phyloP scores from a whole-genome alignment of 2,329 filamentous ascomycete species.

The Arthrobotrys megalospora region DNA sequence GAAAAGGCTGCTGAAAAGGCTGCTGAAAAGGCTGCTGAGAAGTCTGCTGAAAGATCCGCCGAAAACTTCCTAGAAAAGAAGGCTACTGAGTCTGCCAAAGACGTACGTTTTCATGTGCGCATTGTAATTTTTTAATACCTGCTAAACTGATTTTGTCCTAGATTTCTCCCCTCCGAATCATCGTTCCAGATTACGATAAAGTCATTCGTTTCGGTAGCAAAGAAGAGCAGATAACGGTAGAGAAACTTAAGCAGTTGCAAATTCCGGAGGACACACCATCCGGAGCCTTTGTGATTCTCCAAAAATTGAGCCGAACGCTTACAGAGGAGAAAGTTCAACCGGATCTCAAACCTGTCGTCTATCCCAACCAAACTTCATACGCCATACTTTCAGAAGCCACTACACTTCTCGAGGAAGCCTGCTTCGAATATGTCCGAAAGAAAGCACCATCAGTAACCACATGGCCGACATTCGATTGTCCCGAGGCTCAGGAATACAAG shows the following conservation, averaged over 20 bases:
- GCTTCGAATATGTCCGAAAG: slow-evolving; percentile 31
- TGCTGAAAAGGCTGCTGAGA: neutral
- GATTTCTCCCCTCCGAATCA: neutral
- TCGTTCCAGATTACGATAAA: slow-evolving; percentile 12
- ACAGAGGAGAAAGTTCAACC: slow-evolving; percentile 10
- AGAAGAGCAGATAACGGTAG: slow-evolving; percentile 26
- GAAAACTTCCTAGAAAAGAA: slow-evolving; percentile 1
- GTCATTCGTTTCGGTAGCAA: neutral
- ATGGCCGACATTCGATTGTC: slow-evolving; percentile 49
- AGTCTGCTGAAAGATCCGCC: neutral
- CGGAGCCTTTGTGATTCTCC: slow-evolving; percentile 5
- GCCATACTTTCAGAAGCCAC: slow-evolving; percentile 53
- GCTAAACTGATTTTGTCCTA: neutral
- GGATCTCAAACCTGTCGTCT: slow-evolving; percentile 44
- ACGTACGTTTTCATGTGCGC: neutral
- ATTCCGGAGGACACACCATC: slow-evolving; percentile 5
- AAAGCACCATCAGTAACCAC: slow-evolving; percentile 28
- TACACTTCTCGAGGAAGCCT: slow-evolving; percentile 44
- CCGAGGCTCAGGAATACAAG: slow-evolving; percentile 56
- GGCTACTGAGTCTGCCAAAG: neutral
- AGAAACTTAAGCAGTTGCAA: slow-evolving; percentile 19
- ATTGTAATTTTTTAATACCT: too few relatives aligned
- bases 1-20: neutral
- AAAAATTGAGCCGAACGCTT: slow-evolving; percentile 38
- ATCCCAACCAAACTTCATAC: slow-evolving; percentile 40